Evolutionary conservation across 139 green algal genomes (phyloP).

Genomic region (Eudorina sp.): DNA sequence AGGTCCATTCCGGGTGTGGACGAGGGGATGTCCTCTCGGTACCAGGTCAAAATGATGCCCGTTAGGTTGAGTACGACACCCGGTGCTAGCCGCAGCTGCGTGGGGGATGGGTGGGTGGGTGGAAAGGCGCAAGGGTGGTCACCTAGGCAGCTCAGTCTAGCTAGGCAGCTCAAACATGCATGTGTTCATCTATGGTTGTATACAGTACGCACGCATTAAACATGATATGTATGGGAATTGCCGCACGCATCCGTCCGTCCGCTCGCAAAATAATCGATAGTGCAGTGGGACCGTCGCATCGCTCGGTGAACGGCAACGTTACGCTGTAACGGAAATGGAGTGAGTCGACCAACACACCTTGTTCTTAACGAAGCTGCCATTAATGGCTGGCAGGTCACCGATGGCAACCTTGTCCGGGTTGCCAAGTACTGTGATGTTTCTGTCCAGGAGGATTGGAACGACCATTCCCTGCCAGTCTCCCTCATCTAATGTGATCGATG

Average conservation of each 20-base stretch:
- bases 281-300: neutral
- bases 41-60: neutral
- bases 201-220: neutral
- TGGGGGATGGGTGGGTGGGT: neutral
- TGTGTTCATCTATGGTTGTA: too few relatives aligned
- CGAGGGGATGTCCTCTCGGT: neutral
- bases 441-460: neutral
- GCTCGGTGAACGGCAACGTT: neutral
- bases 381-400: neutral
- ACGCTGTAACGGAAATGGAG: neutral
- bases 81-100: neutral
- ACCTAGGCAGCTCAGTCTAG: neutral
- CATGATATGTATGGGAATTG: neutral
- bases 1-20: constrained; percentile 2
- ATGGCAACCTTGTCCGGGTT: neutral
- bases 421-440: neutral
- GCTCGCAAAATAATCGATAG: too few relatives aligned
- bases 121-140: neutral
- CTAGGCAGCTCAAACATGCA: neutral
- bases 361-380: neutral
- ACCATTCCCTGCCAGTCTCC: neutral
- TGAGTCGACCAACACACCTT: neutral
- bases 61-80: neutral
- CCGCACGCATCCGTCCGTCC: too few relatives aligned
- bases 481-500: neutral